Evolutionary conservation across 371 early-diverging fungal species (phyloP), one percentile per base, ranked within the genome.

Genomic region (Rhizopus arrhizus): DNA sequence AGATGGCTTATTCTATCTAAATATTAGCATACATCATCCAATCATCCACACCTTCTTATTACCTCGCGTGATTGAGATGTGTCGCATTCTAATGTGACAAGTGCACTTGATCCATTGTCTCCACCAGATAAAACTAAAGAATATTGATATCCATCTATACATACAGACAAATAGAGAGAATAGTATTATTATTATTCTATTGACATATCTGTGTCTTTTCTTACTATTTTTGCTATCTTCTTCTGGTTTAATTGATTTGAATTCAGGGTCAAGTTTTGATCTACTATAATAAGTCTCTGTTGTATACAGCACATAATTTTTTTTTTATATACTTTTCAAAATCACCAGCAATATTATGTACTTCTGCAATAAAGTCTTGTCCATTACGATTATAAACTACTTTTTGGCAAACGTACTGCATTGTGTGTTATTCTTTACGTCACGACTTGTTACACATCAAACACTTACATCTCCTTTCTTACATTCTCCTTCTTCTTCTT

Each of bases 81-180:
- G 61, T 73, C 73, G 47, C 73, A 73, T 56, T 69, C 67, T 32
- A 73, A 59, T 4, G 62, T 66, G 35, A 73, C 61, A 31, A 58
- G 31, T 8, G 73, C 69, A 43, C 67, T 66, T 36, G 69, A 67
- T 22, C 42, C 45, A 29, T 42, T 58, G 6, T 59, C 49, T n/a
- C 69, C 72, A 10, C 72, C 73, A 33, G 64, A 65, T 40, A 69
- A 50, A 34, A 49, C 56, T n/a, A 69, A 56, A n/a, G 52, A 29
- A 41, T 69, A 73, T 40, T 63, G 61, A 45, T 53, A 65, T 36
- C 70, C 64, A 56, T 48, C 66, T 73, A 66, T 31, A 58, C 15
- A 11, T 16, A 35, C 5, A 6, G 2, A 40, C 11, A 9, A 5
- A 5, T 32, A 53, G 8, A 42, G 6, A 45, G 8, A 11, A 29